Base-by-base conservation (phyloP, 2,329 filamentous ascomycete species). In the Gremmenia infestans region DNA sequence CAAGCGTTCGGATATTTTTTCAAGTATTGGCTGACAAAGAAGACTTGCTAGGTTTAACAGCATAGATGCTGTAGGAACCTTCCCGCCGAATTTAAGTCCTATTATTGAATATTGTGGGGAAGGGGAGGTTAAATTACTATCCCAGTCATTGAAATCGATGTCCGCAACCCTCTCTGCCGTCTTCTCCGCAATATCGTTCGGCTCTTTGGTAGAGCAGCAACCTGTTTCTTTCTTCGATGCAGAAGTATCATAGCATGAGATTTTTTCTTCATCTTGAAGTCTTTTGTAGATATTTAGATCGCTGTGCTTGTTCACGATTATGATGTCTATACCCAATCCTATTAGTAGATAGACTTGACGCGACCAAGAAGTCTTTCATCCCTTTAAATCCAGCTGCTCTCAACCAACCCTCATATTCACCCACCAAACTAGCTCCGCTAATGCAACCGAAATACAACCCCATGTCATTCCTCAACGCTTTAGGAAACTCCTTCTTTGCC, bases 361-460 rank as follows among this genome's bases (percentile, higher is more conserved):
- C 11, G 32, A 14, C 45, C n/a, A 23, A 2, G 12, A 23, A 11
- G 11, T 17, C 2, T n/a, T 25, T 17, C 22, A 43, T 68, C 78
- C 79, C 73, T 54, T 65, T 42, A 59, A 84, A 83, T 0, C 81
- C 82, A 0, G 77, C 79, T 12, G 74, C 64, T 9, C 60, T 61
- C 32, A 87, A 66, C 66, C 76, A 85, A 7, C 48, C 37, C 53
- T 81, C 72, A 68, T 86, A 86, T 52, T 79, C 74, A 1, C 36
- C 60, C 0, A 81, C 72, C 54, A 71, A 66, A 58, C 80, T 83
- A 0, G 83, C 81, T 0, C 83, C 82, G 1, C 80, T 74, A 28
- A 86, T 73, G 57, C 83, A 87, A 0, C 83, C 82, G 2, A 84
- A 78, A 65, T 85, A 83, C 5, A 85, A 63, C 1, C 76, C 75